Evolutionary conservation across 2,329 filamentous ascomycete species (phyloP).

Genomic region (Pseudogymnoascus sp.): DNA sequence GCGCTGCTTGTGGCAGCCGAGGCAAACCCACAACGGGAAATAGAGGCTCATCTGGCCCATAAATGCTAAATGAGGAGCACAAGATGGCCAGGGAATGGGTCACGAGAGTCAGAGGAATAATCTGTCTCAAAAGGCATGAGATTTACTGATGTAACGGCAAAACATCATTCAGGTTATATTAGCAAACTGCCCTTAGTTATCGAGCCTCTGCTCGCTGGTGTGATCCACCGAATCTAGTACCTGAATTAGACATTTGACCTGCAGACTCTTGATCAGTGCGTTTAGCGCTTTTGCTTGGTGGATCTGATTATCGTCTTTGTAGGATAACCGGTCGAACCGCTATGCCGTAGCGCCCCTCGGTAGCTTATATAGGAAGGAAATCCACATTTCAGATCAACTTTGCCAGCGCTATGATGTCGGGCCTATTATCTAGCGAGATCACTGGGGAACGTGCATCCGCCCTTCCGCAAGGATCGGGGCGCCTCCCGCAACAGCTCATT

Average conservation of each 20-base stretch:
- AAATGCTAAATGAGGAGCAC: neutral
- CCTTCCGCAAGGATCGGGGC: neutral
- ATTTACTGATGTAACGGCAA: neutral
- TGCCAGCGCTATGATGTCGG: neutral
- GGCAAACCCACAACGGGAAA: neutral
- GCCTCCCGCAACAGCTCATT: neutral
- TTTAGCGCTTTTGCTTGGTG: neutral
- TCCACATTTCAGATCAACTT: neutral
- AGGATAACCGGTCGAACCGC: neutral
- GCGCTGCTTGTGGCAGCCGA: neutral
- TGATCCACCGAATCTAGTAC: neutral
- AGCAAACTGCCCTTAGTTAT: neutral
- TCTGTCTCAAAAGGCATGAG: too few species aligned
- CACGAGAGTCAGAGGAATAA: too few species aligned
- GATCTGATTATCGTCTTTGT: neutral
- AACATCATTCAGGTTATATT: neutral
- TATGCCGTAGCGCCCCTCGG: neutral
- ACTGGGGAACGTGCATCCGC: neutral
- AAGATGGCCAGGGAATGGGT: too few species aligned
- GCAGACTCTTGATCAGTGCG: neutral
- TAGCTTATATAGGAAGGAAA: neutral
- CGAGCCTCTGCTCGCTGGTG: neutral
- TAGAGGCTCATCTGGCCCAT: neutral
- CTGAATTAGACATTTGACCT: neutral
- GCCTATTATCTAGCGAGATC: neutral